Base-by-base conservation (phyloP, 2,329 filamentous ascomycete genomes). In the Tolypocladium amazonense region DNA sequence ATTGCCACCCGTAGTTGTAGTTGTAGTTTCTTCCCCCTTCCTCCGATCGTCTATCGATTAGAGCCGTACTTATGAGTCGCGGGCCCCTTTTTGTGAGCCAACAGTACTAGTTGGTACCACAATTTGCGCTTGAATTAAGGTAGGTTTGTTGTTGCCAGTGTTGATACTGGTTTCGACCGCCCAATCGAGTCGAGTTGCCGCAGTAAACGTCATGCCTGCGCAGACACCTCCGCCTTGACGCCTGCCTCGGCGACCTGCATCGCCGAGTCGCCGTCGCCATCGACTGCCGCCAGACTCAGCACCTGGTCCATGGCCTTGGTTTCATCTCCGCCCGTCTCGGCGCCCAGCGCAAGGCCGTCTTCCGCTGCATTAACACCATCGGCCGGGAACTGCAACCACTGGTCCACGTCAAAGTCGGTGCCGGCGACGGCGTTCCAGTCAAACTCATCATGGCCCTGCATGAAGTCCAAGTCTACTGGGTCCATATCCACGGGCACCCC, bases 351-450 rank as follows among this genome's bases (percentile, higher is more conserved):
- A 15, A 12, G 37, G 30, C 69, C 69, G 33, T 75, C 75, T n/a
- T 74, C 75, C 9, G 68, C 65, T 41, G 70, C 71, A 61, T 72
- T 76, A 14, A 74, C 73, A 8, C 76, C 78, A 56, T 83, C 81
- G 1, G 76, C 75, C 7, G 81, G 81, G 62, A 83, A 85, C 61
- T 84, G 79, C 27, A 85, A 73, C 79, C 81, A 85, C 65, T 84
- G 80, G 60, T 83, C 81, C 58, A 84, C 81, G 59, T 85, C 81
- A 61, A 84, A 78, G 62, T 82, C 81, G 11, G 79, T 77, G 7
- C 76, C 79, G 20, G 79, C 73, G 4, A 81, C 72, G 25, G 77
- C 77, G 63, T 80, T 79, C 80, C 80, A 83, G 63, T 83, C 80
- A 59, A 83, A 80, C 57, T 79, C 78, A 54, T 78, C 77, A 56